Conservation (phyloP, 352 stramenopile species). For the Pythium apleroticum region DNA sequence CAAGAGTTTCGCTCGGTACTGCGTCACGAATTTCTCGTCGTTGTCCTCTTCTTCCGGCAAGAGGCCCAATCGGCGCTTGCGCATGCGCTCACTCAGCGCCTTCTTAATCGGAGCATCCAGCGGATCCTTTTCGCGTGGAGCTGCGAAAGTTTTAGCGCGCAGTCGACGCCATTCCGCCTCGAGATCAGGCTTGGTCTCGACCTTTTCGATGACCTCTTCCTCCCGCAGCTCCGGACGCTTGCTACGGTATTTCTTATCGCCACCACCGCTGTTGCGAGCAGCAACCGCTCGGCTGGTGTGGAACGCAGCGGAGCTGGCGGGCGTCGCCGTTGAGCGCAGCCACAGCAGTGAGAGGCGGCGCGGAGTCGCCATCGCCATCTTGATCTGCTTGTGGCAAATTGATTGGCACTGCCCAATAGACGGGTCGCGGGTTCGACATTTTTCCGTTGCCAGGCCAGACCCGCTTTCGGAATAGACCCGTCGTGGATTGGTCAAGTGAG, state of each 20-base stretch:
- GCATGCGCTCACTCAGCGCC: conserved; percentile 27
- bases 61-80: conserved; percentile 27
- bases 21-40: conserved; percentile 20
- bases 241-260: not conserved
- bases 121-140: conserved; percentile 21
- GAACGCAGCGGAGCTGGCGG: not conserved
- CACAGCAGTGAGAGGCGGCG: conserved; percentile 9
- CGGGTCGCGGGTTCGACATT: not conserved
- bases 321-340: not conserved
- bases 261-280: not conserved
- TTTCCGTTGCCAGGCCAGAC: not conserved
- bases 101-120: conserved; percentile 25
- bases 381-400: not conserved
- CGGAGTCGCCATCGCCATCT: conserved; percentile 5
- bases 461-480: not conserved
- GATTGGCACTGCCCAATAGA: conserved; percentile 2
- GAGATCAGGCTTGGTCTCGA: conserved; percentile 10
- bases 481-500: conserved; percentile 1
- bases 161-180: conserved; percentile 30
- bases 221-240: conserved; percentile 14
- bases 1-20: conserved; percentile 20
- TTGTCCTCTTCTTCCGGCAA: conserved; percentile 28
- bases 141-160: conserved; percentile 25
- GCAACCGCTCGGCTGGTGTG: conserved; percentile 15
- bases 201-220: conserved; percentile 5